Evolutionary conservation across 345 rosid genomes (phyloP).

Genomic region (Salix viminalis): DNA sequence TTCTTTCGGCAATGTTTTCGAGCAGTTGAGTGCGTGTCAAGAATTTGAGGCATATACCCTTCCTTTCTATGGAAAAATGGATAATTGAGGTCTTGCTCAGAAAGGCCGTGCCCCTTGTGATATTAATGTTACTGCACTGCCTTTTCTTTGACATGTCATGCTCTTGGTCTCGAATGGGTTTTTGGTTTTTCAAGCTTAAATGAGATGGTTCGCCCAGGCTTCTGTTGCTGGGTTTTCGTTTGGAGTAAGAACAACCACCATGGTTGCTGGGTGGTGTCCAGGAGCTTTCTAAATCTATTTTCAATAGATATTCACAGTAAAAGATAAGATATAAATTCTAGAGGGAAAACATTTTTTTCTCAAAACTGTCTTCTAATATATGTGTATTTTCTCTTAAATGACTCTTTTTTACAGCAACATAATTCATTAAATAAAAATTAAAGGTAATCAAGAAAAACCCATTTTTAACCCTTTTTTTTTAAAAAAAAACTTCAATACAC

Average conservation of each 20-base stretch:
- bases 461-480: no score
- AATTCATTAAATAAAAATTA: no score
- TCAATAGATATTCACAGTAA: no score
- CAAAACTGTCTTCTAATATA: no score
- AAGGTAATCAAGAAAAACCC: no score
- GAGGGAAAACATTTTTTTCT: no score
- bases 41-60: background rate
- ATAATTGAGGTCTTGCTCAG: background rate
- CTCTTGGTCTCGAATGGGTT: background rate
- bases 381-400: no score
- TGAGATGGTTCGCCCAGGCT: background rate
- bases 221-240: background rate
- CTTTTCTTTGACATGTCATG: background rate
- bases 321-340: no score
- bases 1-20: background rate
- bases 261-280: no score
- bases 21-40: background rate
- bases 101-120: background rate
- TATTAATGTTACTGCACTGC: background rate
- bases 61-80: background rate
- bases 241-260: background rate
- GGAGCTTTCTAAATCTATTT: no score
- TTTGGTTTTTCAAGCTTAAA: background rate
- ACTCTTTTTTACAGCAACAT: no score
- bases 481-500: no score